Percentiles rank a stretch among this genome's conserved stretches.
These are phyloP conservation scores for Entelexis paramagnoliae DNA, from an alignment of 1,139 yeast species.

Conservation along the genomic window DNA sequence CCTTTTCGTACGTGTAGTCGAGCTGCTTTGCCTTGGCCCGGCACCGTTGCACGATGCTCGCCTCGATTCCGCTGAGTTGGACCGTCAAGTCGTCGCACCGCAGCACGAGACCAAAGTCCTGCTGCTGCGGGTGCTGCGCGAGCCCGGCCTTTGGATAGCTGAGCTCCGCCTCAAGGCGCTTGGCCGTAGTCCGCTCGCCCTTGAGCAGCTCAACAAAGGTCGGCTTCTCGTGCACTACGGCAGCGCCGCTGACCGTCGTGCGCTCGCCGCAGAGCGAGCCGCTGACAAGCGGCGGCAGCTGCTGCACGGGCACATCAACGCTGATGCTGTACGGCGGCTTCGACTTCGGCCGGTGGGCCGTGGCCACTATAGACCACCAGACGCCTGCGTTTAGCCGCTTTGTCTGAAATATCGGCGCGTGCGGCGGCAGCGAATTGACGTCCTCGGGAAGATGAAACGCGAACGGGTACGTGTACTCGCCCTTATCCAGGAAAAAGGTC, in stretches of 20 bases:
- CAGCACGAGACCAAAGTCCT: not conserved
- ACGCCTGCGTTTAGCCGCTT: constrained; percentile 9
- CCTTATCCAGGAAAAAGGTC: constrained; percentile 8
- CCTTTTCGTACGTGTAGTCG: constrained; percentile 1
- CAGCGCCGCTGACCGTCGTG: not conserved
- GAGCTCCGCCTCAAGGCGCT: constrained; percentile 5
- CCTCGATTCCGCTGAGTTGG: not conserved
- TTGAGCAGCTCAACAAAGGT: constrained; percentile 7
- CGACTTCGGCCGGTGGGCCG: not conserved
- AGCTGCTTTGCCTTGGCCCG: constrained; percentile 1
- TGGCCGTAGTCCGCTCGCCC: constrained; percentile 5
- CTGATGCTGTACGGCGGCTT: not conserved
- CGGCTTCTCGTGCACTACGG: not conserved
- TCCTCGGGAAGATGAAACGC: constrained; percentile 10
- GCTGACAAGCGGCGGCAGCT: not conserved
- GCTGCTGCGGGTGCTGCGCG: constrained; percentile 10
- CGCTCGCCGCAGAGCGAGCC: not conserved
- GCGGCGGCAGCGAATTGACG: constrained; percentile 11
- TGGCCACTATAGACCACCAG: constrained; percentile 12
- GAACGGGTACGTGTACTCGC: constrained; percentile 18
- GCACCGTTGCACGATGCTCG: constrained; percentile 6
- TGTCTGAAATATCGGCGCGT: constrained; percentile 2
- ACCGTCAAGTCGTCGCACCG: not conserved
- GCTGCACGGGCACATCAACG: constrained; percentile 5
- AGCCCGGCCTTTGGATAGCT: not conserved